A percentile compares a stretch with the other conserved stretches of the same genome.
These are phyloP conservation scores for Diaporthe vexans DNA, from an alignment of 2,329 filamentous ascomycete genomes.

Conservation along the genomic window DNA sequence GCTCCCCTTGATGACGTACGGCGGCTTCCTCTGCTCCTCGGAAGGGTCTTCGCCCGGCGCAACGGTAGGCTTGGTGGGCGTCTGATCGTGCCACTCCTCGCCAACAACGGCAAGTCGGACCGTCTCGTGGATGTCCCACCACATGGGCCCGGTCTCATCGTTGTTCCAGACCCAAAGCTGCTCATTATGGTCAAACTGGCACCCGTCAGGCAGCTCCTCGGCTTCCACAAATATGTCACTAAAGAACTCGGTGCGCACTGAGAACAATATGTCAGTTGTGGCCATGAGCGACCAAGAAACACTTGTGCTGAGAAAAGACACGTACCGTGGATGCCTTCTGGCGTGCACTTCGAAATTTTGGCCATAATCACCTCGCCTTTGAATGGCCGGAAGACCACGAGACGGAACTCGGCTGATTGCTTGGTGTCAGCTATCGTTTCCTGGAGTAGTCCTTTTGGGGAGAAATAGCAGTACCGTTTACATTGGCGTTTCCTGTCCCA, in stretches of 20 bases:
- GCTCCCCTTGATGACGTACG: conserved; percentile 77
- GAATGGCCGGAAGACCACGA: conserved; percentile 95
- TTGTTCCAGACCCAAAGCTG: conserved; percentile 88
- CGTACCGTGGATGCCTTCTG: conserved; percentile 79
- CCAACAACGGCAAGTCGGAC: conserved; percentile 88
- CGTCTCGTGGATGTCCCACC: conserved; percentile 90
- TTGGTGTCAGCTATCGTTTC: conserved; percentile 33
- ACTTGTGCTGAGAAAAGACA: too few species aligned
- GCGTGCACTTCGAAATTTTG: conserved; percentile 81
- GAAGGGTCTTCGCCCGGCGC: conserved; percentile 65
- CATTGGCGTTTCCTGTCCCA: conserved; percentile 91
- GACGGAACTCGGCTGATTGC: conserved; percentile 85
- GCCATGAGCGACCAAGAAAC: not conserved
- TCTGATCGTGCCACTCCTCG: conserved; percentile 93
- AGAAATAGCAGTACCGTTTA: conserved; percentile 76
- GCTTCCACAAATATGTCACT: conserved; percentile 89
- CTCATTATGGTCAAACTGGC: conserved; percentile 81
- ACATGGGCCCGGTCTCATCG: conserved; percentile 77
- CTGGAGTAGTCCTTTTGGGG: not conserved
- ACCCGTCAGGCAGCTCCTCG: conserved; percentile 80
- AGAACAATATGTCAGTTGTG: conserved; percentile 26
- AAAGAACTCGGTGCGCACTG: conserved; percentile 91
- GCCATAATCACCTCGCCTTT: conserved; percentile 93
- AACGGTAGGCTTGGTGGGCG: conserved; percentile 73
- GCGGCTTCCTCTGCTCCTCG: conserved; percentile 69